These are phyloP conservation scores for Monotropa hypopitys DNA, from an alignment of 179 eudicot species.

Conservation along the genomic window DNA sequence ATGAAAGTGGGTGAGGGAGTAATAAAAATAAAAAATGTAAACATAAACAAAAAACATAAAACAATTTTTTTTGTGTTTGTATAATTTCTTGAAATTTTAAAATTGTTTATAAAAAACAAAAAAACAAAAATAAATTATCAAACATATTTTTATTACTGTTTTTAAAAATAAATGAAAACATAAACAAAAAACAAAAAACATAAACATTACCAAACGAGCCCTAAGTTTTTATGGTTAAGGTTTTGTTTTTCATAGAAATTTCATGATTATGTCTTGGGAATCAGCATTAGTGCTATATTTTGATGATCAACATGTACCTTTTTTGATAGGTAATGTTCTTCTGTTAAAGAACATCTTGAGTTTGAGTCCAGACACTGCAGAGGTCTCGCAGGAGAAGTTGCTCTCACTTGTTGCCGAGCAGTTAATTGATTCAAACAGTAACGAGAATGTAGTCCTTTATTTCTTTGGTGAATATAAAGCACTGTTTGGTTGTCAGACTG, in stretches of 20 bases:
- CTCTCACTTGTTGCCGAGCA: slow-evolving; percentile 86
- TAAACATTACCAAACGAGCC: too few relatives aligned
- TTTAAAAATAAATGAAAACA: too few relatives aligned
- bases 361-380: slow-evolving; percentile 50
- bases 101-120: too few relatives aligned
- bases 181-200: too few relatives aligned
- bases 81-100: too few relatives aligned
- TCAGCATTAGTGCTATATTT: not conserved
- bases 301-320: slow-evolving; percentile 13
- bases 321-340: slow-evolving; percentile 62
- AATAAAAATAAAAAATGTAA: too few relatives aligned
- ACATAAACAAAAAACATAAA: too few relatives aligned
- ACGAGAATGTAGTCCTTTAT: slow-evolving; percentile 39
- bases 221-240: not conserved
- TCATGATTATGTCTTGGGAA: not conserved
- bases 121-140: too few relatives aligned
- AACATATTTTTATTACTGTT: too few relatives aligned
- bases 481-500: not conserved
- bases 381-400: slow-evolving; percentile 83
- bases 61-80: too few relatives aligned
- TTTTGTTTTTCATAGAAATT: not conserved
- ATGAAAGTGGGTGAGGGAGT: too few relatives aligned
- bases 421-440: slow-evolving; percentile 72
- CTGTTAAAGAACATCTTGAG: slow-evolving; percentile 66
- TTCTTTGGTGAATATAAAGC: not conserved